phyloP scores from a whole-genome alignment of 345 rosid species.

The Nasturtium officinale region DNA sequence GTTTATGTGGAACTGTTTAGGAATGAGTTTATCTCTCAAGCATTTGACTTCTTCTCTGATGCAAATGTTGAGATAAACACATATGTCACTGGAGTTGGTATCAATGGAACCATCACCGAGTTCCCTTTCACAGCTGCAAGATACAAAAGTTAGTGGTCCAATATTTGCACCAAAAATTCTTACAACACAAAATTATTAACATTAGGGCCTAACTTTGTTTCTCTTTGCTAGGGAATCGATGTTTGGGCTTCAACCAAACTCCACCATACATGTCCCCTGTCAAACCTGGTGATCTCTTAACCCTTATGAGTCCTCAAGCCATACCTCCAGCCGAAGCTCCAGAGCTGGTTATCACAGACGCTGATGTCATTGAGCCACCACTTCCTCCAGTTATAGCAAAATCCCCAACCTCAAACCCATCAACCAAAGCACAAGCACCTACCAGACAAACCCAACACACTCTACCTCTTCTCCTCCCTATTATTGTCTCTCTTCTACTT shows the following conservation, averaged over 20 bases:
- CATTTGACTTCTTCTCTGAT: slow-evolving; percentile 83
- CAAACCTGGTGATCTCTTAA: slow-evolving; percentile 47
- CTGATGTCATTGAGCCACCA: slow-evolving; percentile 8
- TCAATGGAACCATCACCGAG: too few species aligned
- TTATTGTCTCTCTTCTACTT: too few species aligned
- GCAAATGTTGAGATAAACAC: neutral
- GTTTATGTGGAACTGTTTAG: slow-evolving; percentile 65
- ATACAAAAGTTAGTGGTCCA: neutral
- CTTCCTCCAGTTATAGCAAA: neutral
- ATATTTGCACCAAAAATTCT: neutral
- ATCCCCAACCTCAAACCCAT: neutral
- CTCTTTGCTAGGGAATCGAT: slow-evolving; percentile 55
- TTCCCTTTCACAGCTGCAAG: too few species aligned
- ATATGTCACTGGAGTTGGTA: too few species aligned
- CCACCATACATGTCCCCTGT: slow-evolving; percentile 61
- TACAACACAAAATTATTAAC: neutral
- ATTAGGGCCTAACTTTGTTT: neutral
- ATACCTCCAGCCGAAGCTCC: slow-evolving; percentile 70
- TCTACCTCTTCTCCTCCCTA: too few species aligned
- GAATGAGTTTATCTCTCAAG: slow-evolving; percentile 77
- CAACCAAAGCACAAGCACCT: too few species aligned
- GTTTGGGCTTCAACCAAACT: slow-evolving; percentile 29
- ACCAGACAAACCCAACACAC: too few species aligned
- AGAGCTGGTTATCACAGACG: slow-evolving; percentile 42
- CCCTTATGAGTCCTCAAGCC: neutral